Evolutionary conservation across 306 rosid species (phyloP).

Genomic region (Vigna angularis): DNA sequence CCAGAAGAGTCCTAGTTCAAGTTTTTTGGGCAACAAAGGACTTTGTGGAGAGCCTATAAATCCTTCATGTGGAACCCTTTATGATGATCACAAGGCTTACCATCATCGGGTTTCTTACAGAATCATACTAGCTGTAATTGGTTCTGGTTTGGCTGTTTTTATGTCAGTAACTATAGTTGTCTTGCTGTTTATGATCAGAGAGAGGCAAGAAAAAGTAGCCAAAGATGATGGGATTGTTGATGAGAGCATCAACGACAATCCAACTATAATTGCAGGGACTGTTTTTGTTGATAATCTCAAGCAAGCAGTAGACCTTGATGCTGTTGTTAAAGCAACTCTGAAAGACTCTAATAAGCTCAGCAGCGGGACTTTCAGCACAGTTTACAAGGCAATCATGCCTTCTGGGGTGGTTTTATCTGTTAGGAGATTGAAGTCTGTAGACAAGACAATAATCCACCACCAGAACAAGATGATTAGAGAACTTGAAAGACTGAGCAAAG

Average conservation of each 20-base stretch:
- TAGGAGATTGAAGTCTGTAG: constrained; percentile 92
- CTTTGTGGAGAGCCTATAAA: constrained; percentile 94
- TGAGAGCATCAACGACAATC: constrained; percentile 57
- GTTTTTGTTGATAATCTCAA: constrained; percentile 84
- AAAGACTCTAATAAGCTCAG: constrained; percentile 87
- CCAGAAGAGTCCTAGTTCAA: constrained; percentile 87
- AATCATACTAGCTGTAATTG: constrained; percentile 86
- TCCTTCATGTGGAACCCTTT: constrained; percentile 64
- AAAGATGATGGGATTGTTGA: constrained; percentile 71
- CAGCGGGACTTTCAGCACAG: constrained; percentile 92
- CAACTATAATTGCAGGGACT: constrained; percentile 78
- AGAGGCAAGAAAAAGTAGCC: constrained; percentile 88
- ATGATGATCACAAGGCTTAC: constrained; percentile 54
- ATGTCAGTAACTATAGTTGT: constrained; percentile 84
- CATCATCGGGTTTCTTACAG: constrained; percentile 92
- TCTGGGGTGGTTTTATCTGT: constrained; percentile 87
- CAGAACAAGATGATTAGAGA: constrained; percentile 98
- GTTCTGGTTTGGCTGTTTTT: constrained; percentile 92
- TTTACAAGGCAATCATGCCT: constrained; percentile 96
- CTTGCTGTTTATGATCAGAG: constrained; percentile 86
- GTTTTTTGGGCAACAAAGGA: constrained; percentile 80
- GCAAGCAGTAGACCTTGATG: constrained; percentile 93
- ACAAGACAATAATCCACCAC: constrained; percentile 93
- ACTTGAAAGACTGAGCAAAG: constrained; percentile 92
- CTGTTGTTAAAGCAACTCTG: constrained; percentile 86